A percentile compares a stretch with the other conserved stretches of the same genome.
These are phyloP conservation scores for Cephaloascus albidus DNA, from an alignment of 805 yeast genomes.

Conservation along the genomic window DNA sequence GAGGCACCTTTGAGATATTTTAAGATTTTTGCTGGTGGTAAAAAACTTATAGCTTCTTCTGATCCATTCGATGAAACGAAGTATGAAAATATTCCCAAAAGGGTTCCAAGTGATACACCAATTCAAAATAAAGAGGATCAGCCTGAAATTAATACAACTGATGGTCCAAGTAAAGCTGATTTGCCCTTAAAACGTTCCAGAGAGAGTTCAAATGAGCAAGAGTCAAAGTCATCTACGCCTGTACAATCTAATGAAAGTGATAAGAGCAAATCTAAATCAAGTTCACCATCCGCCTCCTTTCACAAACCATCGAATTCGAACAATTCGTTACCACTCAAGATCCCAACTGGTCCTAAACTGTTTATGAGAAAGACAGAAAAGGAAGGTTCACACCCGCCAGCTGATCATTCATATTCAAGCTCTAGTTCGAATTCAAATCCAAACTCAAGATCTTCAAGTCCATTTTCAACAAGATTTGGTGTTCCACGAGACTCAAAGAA, in stretches of 20 bases:
- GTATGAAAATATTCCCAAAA: too few species aligned
- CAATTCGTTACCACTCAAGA: background rate
- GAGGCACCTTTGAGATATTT: conserved; percentile 28
- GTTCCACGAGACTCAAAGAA: background rate
- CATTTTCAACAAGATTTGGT: background rate
- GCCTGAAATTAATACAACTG: too few species aligned
- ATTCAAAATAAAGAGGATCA: too few species aligned
- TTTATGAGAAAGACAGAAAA: background rate
- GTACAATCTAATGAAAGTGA: too few species aligned
- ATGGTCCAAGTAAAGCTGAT: too few species aligned
- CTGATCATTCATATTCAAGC: background rate
- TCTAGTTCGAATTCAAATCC: background rate
- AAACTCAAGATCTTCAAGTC: background rate
- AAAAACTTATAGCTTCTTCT: conserved; percentile 28
- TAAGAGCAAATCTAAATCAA: background rate
- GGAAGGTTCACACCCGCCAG: background rate
- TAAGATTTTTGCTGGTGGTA: conserved; percentile 23
- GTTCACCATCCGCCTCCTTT: background rate
- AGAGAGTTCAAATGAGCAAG: too few species aligned
- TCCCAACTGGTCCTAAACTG: background rate
- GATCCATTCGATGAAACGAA: conserved; percentile 22
- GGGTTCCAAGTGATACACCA: too few species aligned
- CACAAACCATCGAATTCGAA: background rate
- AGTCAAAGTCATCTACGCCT: too few species aligned
- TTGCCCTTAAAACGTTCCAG: too few species aligned